Evolutionary conservation across 1,139 yeast species (phyloP), one percentile per base, ranked within the genome.

Genomic region (Suhomyces yuchorum): DNA sequence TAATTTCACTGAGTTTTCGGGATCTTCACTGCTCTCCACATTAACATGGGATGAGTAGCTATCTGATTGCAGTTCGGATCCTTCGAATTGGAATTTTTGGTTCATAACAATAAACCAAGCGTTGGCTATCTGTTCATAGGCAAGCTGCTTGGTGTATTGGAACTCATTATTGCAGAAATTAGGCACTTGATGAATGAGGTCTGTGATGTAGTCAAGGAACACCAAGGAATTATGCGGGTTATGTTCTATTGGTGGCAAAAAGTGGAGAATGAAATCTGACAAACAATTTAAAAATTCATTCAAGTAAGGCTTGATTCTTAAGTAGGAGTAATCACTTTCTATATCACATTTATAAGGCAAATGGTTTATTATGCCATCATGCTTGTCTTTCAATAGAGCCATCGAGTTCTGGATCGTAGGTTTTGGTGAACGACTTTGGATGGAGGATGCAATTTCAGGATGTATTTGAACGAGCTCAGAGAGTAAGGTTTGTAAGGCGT

Each of bases 291-390:
- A 77, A 59, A 92, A 89, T 58, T 89, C 96, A 54, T 83, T 80
- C 51, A 91, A 77, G 49, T 74, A 69, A 1, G 90, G 84, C 59
- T 89, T 85, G 47, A 92, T 87, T 50, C 98, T 77, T 50, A 89
- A 74, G 66, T 85, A 93, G n/a, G 96, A 85, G 63, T 93, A 93
- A 65, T 92, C 98, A 45, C 87, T 82, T 43, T 78, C 75, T 18
- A 76, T 71, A 56, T 86, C 90, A 52, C 89, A 89, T 56, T 85
- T 84, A 65, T 87, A 88, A 1, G 96, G 96, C 53, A 89, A 67
- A 50, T 78, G 77, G 18, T 66, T 63, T 30, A 70, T 61, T 24
- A 88, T 79, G 3, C 59, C 58, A 14, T 75, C 70, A 44, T 78
- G 68, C 56, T 85, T 82, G 11, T 63, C 62, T 34, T 70, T 66